Evolutionary conservation across 495 filamentous ascomycete species (phyloP), one percentile per base, ranked within the genome.

Genomic region (Penicillium macrosclerotiorum): DNA sequence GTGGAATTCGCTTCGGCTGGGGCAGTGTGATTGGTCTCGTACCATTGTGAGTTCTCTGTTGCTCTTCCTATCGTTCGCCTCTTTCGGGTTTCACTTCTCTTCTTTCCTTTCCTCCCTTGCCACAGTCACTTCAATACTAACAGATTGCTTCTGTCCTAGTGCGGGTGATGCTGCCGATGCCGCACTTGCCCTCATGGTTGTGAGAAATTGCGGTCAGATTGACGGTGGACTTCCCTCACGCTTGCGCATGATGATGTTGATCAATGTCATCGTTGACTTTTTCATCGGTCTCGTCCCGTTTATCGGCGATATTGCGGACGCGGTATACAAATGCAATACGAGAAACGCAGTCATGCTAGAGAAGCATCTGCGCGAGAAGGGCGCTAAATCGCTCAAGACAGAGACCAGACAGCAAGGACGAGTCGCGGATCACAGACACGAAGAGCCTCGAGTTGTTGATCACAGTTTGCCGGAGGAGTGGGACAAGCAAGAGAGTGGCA

Each of bases 261-360:
- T 87, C 45, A 88, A 94, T 63, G 76, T 96, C 33, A 36, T 81
- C 3, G 38, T 91, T 20, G 93, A 96, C 63, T 88, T 94, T 50
- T 54, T 80, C 40, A 74, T 96, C 31, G 93, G 93, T 11, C 69
- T 98, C 6, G 71, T 95, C 14, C 93, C 93, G 1, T 79, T 96
- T 51, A 41, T 95, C 5, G 93, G 93, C 14, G 93, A 96, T 55
- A 18, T 97, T 18, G 78, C 78, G 26, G 93, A 97, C 59, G 80
- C 79, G 5, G 55, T 76, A 2, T 81, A 75, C 56, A 78, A 79
- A 44, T 69, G 82, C 62, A 95, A 95, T 59, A 90, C 87, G 2
- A 74, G 81, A 47, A 95, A 90, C 55, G 86, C 86, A 3, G 71
- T 84, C 33, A 57, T 86, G 7, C 75, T 95, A n/a, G 86, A 95